Conservation (phyloP, 2,329 filamentous ascomycete genomes). For the Epichloe uncinata region DNA sequence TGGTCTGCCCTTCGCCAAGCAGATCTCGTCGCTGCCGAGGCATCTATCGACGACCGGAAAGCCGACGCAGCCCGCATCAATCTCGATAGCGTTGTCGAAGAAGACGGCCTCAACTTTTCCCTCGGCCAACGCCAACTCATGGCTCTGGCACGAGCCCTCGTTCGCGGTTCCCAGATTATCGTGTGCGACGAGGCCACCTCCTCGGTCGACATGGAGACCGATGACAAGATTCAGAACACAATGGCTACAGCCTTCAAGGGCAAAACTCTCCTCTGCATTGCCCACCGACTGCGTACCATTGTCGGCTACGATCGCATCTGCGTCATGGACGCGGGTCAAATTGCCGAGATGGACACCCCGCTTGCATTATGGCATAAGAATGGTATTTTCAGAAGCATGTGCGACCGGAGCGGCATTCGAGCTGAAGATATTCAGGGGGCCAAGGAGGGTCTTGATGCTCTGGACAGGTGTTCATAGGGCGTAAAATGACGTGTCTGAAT, state of each 20-base stretch:
- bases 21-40: conserved; percentile 49
- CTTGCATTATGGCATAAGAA: conserved; percentile 56
- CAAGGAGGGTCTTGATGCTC: conserved; percentile 19
- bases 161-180: conserved; percentile 79
- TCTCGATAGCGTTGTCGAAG: conserved; percentile 75
- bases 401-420: conserved; percentile 68
- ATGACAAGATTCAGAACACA: conserved; percentile 85
- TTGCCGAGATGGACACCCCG: conserved; percentile 77
- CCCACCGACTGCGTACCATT: conserved; percentile 83
- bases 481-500: not conserved
- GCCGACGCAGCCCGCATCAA: conserved; percentile 59
- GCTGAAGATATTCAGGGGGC: conserved; percentile 39
- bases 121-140: conserved; percentile 91
- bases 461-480: conserved; percentile 1
- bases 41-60: conserved; percentile 62
- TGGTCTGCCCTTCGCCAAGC: conserved; percentile 69
- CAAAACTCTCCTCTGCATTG: conserved; percentile 83
- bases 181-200: conserved; percentile 95
- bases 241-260: conserved; percentile 77
- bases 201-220: conserved; percentile 89
- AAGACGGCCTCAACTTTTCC: conserved; percentile 92
- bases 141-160: conserved; percentile 82
- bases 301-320: conserved; percentile 91
- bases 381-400: conserved; percentile 83
- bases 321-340: conserved; percentile 83